Base-by-base conservation (phyloP, 2,329 filamentous ascomycete genomes). In the Beauveria sp. region DNA sequence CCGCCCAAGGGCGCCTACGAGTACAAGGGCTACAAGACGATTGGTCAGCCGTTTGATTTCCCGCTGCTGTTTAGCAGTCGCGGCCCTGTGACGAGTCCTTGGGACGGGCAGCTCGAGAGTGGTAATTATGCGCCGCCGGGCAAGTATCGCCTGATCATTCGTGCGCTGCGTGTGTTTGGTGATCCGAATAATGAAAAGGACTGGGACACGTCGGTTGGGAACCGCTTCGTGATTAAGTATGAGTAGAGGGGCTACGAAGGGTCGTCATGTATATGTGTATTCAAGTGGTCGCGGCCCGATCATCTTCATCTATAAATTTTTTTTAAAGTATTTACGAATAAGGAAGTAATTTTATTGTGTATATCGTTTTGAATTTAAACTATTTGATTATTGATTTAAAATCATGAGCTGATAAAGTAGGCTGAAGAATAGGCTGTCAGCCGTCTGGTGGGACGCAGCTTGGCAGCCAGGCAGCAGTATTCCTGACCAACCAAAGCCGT, bases 111-210 rank as follows among this genome's bases (percentile, higher is more conserved):
- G 57, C 69, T 84, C 5, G 71, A 72, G 0, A 75, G 78, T 10
- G 80, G 80, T 16, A 72, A 66, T 1, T 82, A 79, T 62, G 81
- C 75, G 2, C 76, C 80, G 0, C 71, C 74, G 0, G 82, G 82
- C 12, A 66, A 67, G 30, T 84, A 85, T 70, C 79, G 77, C 68
- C 71, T 84, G 55, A 72, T 72, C 1, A 71, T 83, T 34, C 75
- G 75, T 61, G 78, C 80, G 2, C 68, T 84, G 64, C 76, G 75
- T 62, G 76, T 84, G 62, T 82, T 80, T 66, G 82, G 82, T 5
- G 73, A 84, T 61, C 69, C 70, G 40, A 68, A 71, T 16, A 72
- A 77, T 60, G 63, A 71, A 2, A 70, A 68, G 4, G 79, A 84
- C 54, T 84, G 80, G 70, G 80, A 84, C 28, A 66, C 71, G 1